Evolutionary conservation across 768 basidiomycete species (phyloP).

Genomic region (Panaeolus cyanescens): DNA sequence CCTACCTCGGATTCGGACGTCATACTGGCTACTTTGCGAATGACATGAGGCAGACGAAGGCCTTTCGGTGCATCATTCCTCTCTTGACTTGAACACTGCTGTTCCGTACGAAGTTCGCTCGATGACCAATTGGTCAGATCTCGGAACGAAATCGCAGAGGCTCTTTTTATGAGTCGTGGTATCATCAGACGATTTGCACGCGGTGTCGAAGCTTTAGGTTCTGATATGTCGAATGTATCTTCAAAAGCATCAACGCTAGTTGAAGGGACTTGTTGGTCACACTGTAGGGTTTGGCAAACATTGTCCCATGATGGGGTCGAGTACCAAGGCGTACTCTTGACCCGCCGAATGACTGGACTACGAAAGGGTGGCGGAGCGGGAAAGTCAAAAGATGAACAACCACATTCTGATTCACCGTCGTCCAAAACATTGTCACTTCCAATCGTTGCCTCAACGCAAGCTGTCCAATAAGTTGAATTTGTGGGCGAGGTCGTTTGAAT

Average conservation of each 20-base stretch:
- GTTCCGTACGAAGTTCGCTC: neutral
- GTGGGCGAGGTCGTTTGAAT: slow-evolving; percentile 11
- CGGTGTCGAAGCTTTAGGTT: neutral
- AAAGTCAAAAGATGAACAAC: slow-evolving; percentile 37
- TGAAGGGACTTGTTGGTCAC: neutral
- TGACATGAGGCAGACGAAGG: slow-evolving; percentile 28
- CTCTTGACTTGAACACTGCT: neutral
- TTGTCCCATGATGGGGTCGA: slow-evolving; percentile 6
- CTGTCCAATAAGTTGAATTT: neutral
- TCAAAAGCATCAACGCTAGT: neutral
- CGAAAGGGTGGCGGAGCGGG: slow-evolving; percentile 44
- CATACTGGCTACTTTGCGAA: slow-evolving; percentile 41
- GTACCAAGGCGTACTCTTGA: slow-evolving; percentile 47
- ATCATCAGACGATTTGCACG: neutral
- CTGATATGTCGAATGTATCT: neutral
- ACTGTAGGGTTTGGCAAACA: neutral
- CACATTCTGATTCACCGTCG: slow-evolving; percentile 35
- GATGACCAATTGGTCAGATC: neutral
- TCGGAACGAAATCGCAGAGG: neutral
- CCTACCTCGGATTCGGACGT: slow-evolving; percentile 22
- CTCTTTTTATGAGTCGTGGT: neutral
- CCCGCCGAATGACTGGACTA: slow-evolving; percentile 40
- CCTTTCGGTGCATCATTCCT: neutral
- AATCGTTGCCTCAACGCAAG: neutral
- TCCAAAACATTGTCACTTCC: neutral